Evolutionary conservation across 139 green algal species (phyloP).

Genomic region (Coelastrella sp.): DNA sequence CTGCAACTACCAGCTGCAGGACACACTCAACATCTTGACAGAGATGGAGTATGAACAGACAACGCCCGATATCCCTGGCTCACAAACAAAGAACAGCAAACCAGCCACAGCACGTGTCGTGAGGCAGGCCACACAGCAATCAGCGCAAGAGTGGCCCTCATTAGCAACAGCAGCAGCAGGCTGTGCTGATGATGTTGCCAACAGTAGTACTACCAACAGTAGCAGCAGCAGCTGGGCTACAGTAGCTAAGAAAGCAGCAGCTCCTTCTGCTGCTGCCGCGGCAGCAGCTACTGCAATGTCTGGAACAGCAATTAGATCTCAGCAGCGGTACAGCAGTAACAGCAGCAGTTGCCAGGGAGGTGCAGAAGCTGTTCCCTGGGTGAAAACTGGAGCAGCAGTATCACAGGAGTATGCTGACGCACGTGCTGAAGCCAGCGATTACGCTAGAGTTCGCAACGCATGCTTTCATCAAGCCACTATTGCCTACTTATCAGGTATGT

Average conservation of each 20-base stretch:
- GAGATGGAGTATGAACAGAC: background rate
- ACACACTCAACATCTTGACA: background rate
- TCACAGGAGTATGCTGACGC: conserved; percentile 65
- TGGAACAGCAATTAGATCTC: background rate
- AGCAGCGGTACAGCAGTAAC: background rate
- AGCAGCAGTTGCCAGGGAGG: background rate
- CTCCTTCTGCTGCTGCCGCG: background rate
- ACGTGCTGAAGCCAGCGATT: conserved; percentile 70
- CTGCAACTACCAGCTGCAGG: conserved; percentile 43
- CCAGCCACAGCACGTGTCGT: background rate
- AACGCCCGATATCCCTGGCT: background rate
- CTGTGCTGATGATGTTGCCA: background rate
- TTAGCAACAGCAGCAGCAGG: conserved; percentile 26
- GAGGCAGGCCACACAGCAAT: background rate
- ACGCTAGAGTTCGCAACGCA: conserved; percentile 74
- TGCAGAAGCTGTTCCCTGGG: conserved; percentile 51
- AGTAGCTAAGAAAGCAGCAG: background rate
- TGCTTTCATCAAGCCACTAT: conserved; percentile 79
- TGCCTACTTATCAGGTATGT: conserved; percentile 24
- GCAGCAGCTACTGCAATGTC: background rate
- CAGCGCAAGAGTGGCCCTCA: background rate
- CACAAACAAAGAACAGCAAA: conserved; percentile 44
- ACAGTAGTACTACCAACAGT: background rate
- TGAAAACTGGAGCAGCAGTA: conserved; percentile 68
- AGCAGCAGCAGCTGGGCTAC: conserved; percentile 12